Evolutionary conservation across 768 basidiomycete genomes (phyloP), one percentile per base, ranked within the genome.

Genomic region (Termitomyces sp.): DNA sequence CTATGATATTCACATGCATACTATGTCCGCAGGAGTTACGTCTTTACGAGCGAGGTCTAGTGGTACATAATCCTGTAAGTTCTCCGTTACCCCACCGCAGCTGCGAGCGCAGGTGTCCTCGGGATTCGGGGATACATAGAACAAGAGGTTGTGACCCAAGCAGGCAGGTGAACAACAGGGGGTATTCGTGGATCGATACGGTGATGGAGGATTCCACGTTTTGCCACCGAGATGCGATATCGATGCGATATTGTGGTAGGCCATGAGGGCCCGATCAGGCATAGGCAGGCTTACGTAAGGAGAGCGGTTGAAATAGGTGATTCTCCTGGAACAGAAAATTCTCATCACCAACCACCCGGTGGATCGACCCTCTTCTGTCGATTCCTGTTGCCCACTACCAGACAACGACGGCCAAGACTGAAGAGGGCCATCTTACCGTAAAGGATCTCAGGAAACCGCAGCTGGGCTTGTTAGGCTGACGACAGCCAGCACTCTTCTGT

Each of bases 361-460:
- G 77, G 77, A 78, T 78, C 75, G 80, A 78, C 78, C 68, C 72
- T 72, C 71, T 73, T 70, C 70, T 66, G 76, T 77, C 78, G 77
- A 74, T 77, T 77, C 72, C 70, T 69, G 71, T 74, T 75, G 75
- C 73, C 72, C 66, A 64, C 64, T 61, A 64, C 62, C 64, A 62
- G 70, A 72, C 75, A 70, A 71, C 73, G 64, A 65, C 66, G 73
- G 70, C 72, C 64, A 69, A 70, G 77, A 73, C 73, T 67, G 75
- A 74, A 72, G 75, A 77, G 74, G 74, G 73, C 72, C 68, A 66
- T 70, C 65, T 69, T 62, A 60, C 69, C 60, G 56, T 51, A 62
- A 61, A 37, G 34, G 41, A 41, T 62, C 61, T 55, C 60, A 63
- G 63, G 58, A 63, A 65, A 56, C 53, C 62, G 68, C 68, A 70